Evolutionary conservation across 768 basidiomycete genomes (phyloP).

Genomic region (Xerocomellus intermedius): DNA sequence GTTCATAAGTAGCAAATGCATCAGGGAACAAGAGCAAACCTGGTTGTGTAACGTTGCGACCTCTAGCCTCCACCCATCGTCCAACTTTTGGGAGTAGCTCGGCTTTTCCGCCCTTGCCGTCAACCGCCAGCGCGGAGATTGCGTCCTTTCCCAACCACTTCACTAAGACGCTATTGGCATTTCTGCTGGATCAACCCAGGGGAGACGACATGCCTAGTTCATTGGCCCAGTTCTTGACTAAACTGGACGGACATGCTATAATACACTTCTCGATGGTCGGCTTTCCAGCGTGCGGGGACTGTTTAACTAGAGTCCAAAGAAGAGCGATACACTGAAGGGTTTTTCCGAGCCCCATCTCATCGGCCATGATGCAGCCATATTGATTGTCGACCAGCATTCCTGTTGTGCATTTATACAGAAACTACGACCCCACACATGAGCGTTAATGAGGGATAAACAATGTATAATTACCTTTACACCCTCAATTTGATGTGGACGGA

Average conservation of each 20-base stretch:
- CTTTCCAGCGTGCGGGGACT: slow-evolving; percentile 86
- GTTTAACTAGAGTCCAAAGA: slow-evolving; percentile 93
- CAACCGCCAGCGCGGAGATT: slow-evolving; percentile 80
- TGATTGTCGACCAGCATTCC: slow-evolving; percentile 91
- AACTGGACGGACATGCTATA: slow-evolving; percentile 93
- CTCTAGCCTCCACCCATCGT: slow-evolving; percentile 87
- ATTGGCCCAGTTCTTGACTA: slow-evolving; percentile 99
- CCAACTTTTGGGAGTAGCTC: slow-evolving; percentile 77
- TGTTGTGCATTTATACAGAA: slow-evolving; percentile 92
- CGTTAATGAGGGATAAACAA: not conserved
- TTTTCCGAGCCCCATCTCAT: slow-evolving; percentile 98
- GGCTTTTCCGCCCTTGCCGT: slow-evolving; percentile 87
- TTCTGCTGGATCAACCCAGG: not conserved
- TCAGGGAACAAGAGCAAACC: slow-evolving; percentile 44
- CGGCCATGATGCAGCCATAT: slow-evolving; percentile 97
- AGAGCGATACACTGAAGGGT: slow-evolving; percentile 96
- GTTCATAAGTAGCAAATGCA: not conserved
- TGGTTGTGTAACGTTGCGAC: slow-evolving; percentile 89
- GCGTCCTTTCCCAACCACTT: slow-evolving; percentile 95
- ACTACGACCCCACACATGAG: slow-evolving; percentile 48
- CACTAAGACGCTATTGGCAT: slow-evolving; percentile 42
- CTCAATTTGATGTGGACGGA: slow-evolving; percentile 97
- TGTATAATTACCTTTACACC: slow-evolving; percentile 80
- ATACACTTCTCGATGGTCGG: slow-evolving; percentile 95
- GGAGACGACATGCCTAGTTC: slow-evolving; percentile 71